Base-by-base conservation (phyloP, 306 rosid species). In the Prosopis cineraria region DNA sequence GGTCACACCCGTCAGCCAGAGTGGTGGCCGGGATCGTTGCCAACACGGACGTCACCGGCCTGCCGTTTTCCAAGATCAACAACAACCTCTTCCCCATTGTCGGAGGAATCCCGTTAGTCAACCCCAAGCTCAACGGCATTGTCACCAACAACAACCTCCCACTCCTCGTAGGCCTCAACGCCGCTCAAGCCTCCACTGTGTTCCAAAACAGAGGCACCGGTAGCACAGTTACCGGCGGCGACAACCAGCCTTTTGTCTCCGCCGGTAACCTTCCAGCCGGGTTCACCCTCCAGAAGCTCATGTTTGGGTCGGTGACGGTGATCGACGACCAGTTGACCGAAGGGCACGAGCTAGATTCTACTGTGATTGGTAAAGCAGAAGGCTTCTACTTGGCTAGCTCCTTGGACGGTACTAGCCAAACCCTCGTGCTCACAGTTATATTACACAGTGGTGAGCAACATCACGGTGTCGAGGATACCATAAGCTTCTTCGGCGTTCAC, bases 331-430 rank as follows among this genome's bases (percentile, higher is more conserved):
- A 90, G 36, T 24, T 90, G 8, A 89, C 93, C 1, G 91, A 93
- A 71, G 89, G 79, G 0, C 89, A 87, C 1, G 94, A 87, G 78
- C 80, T 93, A 9, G 97, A 87, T 1, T 88, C 95, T 1, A 76
- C 85, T 10, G 89, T 93, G 10, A 36, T 91, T 11, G 94, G 91
- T 1, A 86, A 59, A 39, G 94, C 87, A 9, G 90, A 93, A 55
- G 96, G 97, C 12, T 83, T 93, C 36, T 93, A 93, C 87, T 29
- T 90, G 80, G 92, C 91, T 1, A 93, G 97, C 85, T 90, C 96
- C 0, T 41, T 93, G 85, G 97, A 93, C 25, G 97, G 97, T 8
- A 81, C 83, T 29, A 93, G 97, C 75, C 92, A 90, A 73, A 89
- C 91, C 0, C 74, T 93, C 29, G 87, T 86, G 4, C 34, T 89